These are phyloP conservation scores for Calendula officinalis DNA, from an alignment of 129 eudicot species.

Conservation along the genomic window DNA sequence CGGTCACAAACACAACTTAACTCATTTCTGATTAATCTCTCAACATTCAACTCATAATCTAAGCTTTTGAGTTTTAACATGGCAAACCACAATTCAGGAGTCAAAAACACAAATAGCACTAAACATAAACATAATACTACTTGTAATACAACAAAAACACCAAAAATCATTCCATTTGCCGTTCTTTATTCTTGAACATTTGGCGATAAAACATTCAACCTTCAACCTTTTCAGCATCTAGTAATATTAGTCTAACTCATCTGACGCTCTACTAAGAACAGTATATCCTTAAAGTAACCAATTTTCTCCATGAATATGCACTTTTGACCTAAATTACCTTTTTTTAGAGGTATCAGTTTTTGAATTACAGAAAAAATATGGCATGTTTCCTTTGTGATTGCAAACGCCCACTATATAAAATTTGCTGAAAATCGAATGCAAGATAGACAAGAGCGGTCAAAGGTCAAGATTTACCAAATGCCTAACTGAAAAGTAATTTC, in stretches of 20 bases:
- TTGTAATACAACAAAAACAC: background rate
- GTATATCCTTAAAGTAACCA: conserved; percentile 96
- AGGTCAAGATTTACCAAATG: too few relatives aligned
- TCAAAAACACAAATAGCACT: background rate
- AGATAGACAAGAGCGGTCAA: too few relatives aligned
- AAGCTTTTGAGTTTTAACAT: background rate
- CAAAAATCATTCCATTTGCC: background rate
- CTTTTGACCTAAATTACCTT: too few relatives aligned
- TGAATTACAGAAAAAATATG: conserved; percentile 16
- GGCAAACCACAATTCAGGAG: conserved; percentile 7
- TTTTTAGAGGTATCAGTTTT: too few relatives aligned
- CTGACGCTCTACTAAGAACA: conserved; percentile 82
- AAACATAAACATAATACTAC: background rate
- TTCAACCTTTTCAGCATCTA: conserved; percentile 88
- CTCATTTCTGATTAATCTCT: background rate
- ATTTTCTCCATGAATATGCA: too few relatives aligned
- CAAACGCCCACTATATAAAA: too few relatives aligned
- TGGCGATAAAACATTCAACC: conserved; percentile 36
- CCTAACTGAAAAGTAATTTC: too few relatives aligned
- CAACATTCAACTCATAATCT: background rate
- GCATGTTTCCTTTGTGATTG: too few relatives aligned
- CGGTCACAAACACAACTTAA: background rate
- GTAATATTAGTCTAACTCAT: conserved; percentile 48
- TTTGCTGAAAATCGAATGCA: too few relatives aligned
- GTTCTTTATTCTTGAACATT: background rate